Percentiles rank a stretch among this genome's conserved stretches.
Evolutionary conservation across 2,329 filamentous ascomycete species (phyloP).

Genomic region (Chalara sp.): DNA sequence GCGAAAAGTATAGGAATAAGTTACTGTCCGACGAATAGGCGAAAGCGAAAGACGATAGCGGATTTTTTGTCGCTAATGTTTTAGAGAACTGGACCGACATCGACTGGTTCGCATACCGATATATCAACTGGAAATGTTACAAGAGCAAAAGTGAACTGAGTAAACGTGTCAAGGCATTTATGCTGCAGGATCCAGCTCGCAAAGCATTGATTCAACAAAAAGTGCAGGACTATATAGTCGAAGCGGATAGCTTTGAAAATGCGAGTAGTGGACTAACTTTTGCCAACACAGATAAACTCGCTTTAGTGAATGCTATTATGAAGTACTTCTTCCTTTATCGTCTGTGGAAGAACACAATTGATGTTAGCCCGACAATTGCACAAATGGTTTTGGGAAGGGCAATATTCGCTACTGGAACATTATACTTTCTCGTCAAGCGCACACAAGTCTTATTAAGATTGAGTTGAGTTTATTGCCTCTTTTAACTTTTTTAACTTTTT

Average conservation of each 20-base stretch:
- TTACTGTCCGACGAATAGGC: conserved; percentile 12
- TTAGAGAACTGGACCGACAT: conserved; percentile 14
- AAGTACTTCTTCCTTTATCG: too few species aligned
- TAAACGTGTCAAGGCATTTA: conserved; percentile 2
- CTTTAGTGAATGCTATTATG: too few species aligned
- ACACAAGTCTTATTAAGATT: too few species aligned
- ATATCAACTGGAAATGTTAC: conserved; percentile 7
- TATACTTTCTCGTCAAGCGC: too few species aligned
- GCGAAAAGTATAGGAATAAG: conserved; percentile 8
- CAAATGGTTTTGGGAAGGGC: too few species aligned
- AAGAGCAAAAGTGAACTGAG: background rate
- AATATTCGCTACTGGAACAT: too few species aligned
- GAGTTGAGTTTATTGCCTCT: too few species aligned
- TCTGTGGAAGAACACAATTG: too few species aligned
- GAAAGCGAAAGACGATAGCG: conserved; percentile 7
- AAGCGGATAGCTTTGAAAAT: conserved; percentile 1
- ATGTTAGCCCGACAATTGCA: too few species aligned
- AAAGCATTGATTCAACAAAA: conserved; percentile 1
- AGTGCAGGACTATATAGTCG: conserved; percentile 1
- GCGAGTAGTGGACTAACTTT: too few species aligned
- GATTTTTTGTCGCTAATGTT: conserved; percentile 12
- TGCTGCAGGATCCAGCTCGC: conserved; percentile 3
- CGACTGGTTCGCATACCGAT: conserved; percentile 8
- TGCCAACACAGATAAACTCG: too few species aligned
- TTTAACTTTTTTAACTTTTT: too few species aligned